phyloP scores from a whole-genome alignment of 805 yeast species.

The Starmerella riodocensis region DNA sequence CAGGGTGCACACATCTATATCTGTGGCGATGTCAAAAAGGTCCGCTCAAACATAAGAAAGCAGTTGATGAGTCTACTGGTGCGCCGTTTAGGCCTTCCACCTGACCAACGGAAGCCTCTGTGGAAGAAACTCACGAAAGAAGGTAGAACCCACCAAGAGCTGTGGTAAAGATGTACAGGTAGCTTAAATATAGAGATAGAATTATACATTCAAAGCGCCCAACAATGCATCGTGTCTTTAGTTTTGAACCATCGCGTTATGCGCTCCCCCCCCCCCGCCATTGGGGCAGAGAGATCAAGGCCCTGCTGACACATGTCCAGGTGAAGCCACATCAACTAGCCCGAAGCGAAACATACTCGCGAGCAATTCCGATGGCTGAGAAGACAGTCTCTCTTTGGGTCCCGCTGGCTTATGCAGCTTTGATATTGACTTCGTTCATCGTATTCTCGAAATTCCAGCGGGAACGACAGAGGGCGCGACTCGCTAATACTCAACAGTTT shows the following conservation, averaged over 20 bases:
- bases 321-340: too few species aligned
- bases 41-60: slow-evolving; percentile 12
- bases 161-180: slow-evolving; percentile 33
- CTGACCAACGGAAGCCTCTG: slow-evolving; percentile 9
- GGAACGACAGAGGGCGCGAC: slow-evolving; percentile 38
- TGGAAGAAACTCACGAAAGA: slow-evolving; percentile 20
- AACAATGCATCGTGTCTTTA: too few species aligned
- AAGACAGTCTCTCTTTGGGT: slow-evolving; percentile 17
- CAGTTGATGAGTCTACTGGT: slow-evolving; percentile 13
- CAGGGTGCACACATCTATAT: slow-evolving; percentile 16
- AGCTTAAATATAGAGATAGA: background rate
- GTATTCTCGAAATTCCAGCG: slow-evolving; percentile 61
- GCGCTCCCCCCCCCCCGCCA: too few species aligned
- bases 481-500: slow-evolving; percentile 54
- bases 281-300: too few species aligned
- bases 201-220: too few species aligned
- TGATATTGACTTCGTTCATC: slow-evolving; percentile 51
- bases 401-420: slow-evolving; percentile 49
- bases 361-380: too few species aligned
- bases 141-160: slow-evolving; percentile 31
- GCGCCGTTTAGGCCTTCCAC: slow-evolving; percentile 2
- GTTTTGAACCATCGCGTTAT: too few species aligned
- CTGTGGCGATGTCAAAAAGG: slow-evolving; percentile 19
- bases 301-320: too few species aligned
- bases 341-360: too few species aligned